Base-by-base conservation (phyloP, 106 monocot genomes). In the Xerophyta viscosa region DNA sequence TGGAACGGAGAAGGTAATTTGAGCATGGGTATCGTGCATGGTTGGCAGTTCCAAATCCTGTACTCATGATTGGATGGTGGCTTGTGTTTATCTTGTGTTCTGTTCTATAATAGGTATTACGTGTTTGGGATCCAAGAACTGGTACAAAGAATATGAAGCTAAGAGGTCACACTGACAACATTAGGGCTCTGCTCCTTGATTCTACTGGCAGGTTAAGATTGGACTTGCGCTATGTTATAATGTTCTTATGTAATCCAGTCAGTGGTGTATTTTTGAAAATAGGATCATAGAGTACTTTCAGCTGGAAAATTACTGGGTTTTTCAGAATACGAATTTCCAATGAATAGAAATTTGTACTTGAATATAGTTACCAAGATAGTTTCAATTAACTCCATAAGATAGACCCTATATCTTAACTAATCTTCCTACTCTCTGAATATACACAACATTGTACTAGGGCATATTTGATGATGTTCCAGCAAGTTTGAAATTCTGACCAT, bases 101-200 rank as follows among this genome's bases (percentile, higher is more conserved):
- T n/a, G n/a, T n/a, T n/a, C n/a, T n/a, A 33, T 6, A 6, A 26
- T 63, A 96, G 94, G 96, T 90, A 62, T 52, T 98, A 10, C 89
- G 96, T 42, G 89, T 98, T 28, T 98, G 96, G 96, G 96, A 98
- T 68, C 86, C 96, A 55, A 78, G 96, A 73, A 89, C 82, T 36
- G 96, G 96, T 43, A 79, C 79, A 69, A 98, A 98, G 62, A 90
- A 82, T 54, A 86, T 98, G 96, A 98, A 98, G 64, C 57, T 98
- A 58, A 71, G 85, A 74, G 96, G 96, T 27, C 96, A 98, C 57
- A 98, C 85, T 52, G 96, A 98, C 53, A 98, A 98, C 60, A 90
- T 98, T 37, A 66, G 96, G 66, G 78, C 89, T 18, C 66, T 98
- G 69, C 79, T 98, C 46, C 62, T 98, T 27, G 96, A 98, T 78